These are phyloP conservation scores for Tarenaya hassleriana DNA, from an alignment of 345 rosid species.

Conservation along the genomic window DNA sequence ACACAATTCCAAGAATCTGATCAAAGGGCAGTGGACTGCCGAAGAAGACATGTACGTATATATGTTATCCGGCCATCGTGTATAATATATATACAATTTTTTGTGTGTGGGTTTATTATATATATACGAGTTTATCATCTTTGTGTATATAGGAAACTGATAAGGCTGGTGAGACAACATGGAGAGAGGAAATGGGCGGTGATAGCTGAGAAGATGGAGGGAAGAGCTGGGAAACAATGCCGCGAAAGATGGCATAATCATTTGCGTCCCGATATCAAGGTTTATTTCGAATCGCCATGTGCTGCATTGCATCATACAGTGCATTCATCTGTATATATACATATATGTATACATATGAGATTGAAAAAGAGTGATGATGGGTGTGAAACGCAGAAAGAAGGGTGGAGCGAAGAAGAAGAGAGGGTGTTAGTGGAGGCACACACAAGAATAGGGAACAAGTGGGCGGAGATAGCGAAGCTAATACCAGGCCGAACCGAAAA, in stretches of 20 bases:
- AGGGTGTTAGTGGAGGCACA: conserved; percentile 64
- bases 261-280: conserved; percentile 92
- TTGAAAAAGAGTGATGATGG: background rate
- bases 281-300: conserved; percentile 21
- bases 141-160: conserved; percentile 46
- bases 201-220: conserved; percentile 66
- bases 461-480: conserved; percentile 91
- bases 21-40: conserved; percentile 96
- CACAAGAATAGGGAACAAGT: conserved; percentile 65
- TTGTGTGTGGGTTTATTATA: background rate
- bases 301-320: too few relatives aligned
- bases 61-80: too few relatives aligned
- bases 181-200: conserved; percentile 89
- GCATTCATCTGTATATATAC: too few relatives aligned
- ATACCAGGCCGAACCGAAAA: conserved; percentile 89
- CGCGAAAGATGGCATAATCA: conserved; percentile 99
- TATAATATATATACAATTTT: background rate
- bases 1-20: conserved; percentile 38
- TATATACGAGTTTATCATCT: background rate
- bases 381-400: conserved; percentile 52
- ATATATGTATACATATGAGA: conserved; percentile 1
- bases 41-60: conserved; percentile 94
- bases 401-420: conserved; percentile 95
- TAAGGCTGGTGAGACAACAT: conserved; percentile 70
- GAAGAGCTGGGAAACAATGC: conserved; percentile 95